A percentile compares a stretch with the other conserved stretches of the same genome.
phyloP scores from a whole-genome alignment of 768 basidiomycete species.

The Naganishia onofrii region DNA sequence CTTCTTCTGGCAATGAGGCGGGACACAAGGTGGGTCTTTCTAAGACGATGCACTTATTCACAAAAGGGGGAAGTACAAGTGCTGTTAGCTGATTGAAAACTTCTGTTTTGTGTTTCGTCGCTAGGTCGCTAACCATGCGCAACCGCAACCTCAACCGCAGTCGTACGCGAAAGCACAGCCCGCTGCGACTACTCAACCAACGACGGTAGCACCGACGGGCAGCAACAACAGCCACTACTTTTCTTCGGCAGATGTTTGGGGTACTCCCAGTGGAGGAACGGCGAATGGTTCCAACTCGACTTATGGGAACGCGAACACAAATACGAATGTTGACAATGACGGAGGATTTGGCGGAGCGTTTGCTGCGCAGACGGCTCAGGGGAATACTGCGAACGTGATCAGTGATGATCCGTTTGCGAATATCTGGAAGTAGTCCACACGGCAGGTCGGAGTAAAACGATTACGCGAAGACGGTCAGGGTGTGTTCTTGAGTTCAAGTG shows the following conservation, averaged over 20 bases:
- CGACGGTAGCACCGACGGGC: neutral
- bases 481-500: too few relatives aligned
- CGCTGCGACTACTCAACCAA: neutral
- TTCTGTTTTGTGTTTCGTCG: neutral
- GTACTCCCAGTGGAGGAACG: neutral
- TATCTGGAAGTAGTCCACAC: constrained; percentile 28
- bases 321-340: neutral
- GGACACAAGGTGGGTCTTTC: neutral
- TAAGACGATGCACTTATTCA: neutral
- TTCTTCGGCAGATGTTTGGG: constrained; percentile 33
- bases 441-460: too few relatives aligned
- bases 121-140: neutral
- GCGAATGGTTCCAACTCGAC: too few relatives aligned
- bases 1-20: neutral
- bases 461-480: too few relatives aligned
- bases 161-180: constrained; percentile 1
- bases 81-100: neutral
- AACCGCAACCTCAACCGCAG: neutral
- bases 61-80: neutral
- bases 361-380: neutral
- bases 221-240: constrained; percentile 27
- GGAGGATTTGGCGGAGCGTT: neutral
- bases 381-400: neutral
- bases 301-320: constrained; percentile 1
- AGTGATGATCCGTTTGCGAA: constrained; percentile 32